Conservation (phyloP, 768 basidiomycete genomes). For the Boletus coccyginus region DNA sequence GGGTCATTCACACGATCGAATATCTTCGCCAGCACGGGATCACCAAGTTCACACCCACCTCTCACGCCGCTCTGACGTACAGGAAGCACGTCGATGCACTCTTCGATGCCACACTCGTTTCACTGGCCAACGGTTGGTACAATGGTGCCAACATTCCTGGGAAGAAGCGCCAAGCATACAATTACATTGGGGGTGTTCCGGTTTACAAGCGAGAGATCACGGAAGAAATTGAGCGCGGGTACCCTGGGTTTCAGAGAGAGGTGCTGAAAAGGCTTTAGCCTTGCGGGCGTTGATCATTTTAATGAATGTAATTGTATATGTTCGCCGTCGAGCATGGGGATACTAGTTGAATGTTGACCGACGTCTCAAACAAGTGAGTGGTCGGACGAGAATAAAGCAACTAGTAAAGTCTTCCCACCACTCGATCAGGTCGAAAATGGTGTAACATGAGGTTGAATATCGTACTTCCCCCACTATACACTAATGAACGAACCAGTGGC, state of each 20-base stretch:
- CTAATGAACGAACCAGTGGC: too few relatives aligned
- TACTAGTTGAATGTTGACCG: too few relatives aligned
- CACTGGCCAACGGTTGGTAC: conserved; percentile 2
- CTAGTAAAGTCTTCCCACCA: too few relatives aligned
- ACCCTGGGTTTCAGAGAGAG: conserved; percentile 14
- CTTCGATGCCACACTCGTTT: conserved; percentile 5
- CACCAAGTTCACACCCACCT: conserved; percentile 9
- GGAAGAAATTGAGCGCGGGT: conserved; percentile 11
- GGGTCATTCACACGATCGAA: conserved; percentile 12
- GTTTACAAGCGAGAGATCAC: conserved; percentile 8
- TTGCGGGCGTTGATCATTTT: not conserved
- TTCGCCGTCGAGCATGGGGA: not conserved
- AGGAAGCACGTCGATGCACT: conserved; percentile 8
- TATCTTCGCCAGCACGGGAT: conserved; percentile 5
- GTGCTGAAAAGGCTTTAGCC: not conserved
- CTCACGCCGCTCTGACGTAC: conserved; percentile 4
- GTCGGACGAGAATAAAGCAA: too few relatives aligned
- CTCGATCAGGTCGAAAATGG: too few relatives aligned
- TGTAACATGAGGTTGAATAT: too few relatives aligned
- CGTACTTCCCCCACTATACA: too few relatives aligned
- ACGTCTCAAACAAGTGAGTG: too few relatives aligned
- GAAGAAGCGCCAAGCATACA: conserved; percentile 7
- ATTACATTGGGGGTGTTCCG: not conserved
- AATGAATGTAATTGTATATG: not conserved
- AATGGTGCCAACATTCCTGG: conserved; percentile 4